Conservation (phyloP, 495 filamentous ascomycete species). For the Penicillium herquei region DNA sequence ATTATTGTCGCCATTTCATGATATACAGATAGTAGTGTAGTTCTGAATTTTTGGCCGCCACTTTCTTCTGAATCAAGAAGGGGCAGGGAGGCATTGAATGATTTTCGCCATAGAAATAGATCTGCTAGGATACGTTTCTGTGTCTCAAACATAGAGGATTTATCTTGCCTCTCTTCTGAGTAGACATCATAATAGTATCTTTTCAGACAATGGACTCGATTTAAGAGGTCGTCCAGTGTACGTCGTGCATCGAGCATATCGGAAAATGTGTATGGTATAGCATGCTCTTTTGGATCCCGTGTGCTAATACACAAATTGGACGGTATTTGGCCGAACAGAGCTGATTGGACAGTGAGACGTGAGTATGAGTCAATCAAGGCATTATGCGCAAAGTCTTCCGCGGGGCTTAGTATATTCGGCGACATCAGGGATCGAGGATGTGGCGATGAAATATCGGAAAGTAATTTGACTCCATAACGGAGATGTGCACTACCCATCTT, state of each 20-base stretch:
- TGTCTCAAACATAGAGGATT: conserved; percentile 1
- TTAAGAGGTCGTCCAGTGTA: conserved; percentile 17
- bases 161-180: background rate
- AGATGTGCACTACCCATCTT: conserved; percentile 45
- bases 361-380: conserved; percentile 21
- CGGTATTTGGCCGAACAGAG: conserved; percentile 22
- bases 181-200: conserved; percentile 1
- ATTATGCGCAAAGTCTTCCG: conserved; percentile 23
- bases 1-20: conserved; percentile 50
- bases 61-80: conserved; percentile 2
- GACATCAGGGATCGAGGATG: conserved; percentile 5
- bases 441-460: conserved; percentile 8
- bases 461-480: conserved; percentile 34
- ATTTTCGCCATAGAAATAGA: conserved; percentile 15
- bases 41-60: conserved; percentile 17
- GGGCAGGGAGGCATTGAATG: conserved; percentile 6
- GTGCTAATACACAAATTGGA: conserved; percentile 15
- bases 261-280: conserved; percentile 11
- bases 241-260: conserved; percentile 12
- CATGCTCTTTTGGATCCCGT: conserved; percentile 12
- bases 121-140: conserved; percentile 9
- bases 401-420: conserved; percentile 8
- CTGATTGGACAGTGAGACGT: conserved; percentile 15
- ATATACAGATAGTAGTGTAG: conserved; percentile 38
- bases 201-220: conserved; percentile 18